phyloP scores from a whole-genome alignment of 2,329 filamentous ascomycete species.

The Dendryphion nanum region DNA sequence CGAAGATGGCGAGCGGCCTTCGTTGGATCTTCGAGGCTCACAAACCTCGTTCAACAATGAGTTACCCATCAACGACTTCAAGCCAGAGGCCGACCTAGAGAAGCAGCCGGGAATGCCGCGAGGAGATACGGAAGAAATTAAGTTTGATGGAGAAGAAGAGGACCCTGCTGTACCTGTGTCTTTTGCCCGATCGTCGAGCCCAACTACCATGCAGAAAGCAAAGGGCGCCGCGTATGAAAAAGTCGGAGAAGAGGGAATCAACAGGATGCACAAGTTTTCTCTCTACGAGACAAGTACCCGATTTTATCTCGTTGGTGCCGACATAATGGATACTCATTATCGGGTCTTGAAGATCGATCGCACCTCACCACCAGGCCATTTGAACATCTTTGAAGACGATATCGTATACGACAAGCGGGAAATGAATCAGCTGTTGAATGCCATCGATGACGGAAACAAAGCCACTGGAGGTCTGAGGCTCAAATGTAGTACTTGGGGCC shows the following conservation, averaged over 20 bases:
- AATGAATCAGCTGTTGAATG: slow-evolving; percentile 88
- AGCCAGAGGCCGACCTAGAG: slow-evolving; percentile 31
- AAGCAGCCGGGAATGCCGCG: slow-evolving; percentile 28
- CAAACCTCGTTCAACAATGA: slow-evolving; percentile 23
- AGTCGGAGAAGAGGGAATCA: slow-evolving; percentile 43
- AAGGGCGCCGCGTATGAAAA: slow-evolving; percentile 42
- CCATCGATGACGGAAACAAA: slow-evolving; percentile 93
- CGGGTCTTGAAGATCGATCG: slow-evolving; percentile 94
- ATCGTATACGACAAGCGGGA: slow-evolving; percentile 90
- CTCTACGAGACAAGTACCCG: slow-evolving; percentile 91
- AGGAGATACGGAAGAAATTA: slow-evolving; percentile 29
- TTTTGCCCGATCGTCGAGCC: slow-evolving; percentile 41
- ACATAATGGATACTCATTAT: slow-evolving; percentile 84
- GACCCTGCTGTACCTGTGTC: slow-evolving; percentile 38
- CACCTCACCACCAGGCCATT: slow-evolving; percentile 73
- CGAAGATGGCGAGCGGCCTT: slow-evolving; percentile 26
- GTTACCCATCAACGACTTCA: slow-evolving; percentile 23
- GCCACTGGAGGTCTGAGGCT: slow-evolving; percentile 85
- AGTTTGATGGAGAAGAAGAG: slow-evolving; percentile 43
- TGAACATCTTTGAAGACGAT: slow-evolving; percentile 89
- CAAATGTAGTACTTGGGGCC: slow-evolving; percentile 87
- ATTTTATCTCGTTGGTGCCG: slow-evolving; percentile 92
- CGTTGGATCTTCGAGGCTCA: slow-evolving; percentile 24
- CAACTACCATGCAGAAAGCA: slow-evolving; percentile 36
- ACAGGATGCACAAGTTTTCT: slow-evolving; percentile 90